Base-by-base conservation (phyloP, 75 land plant genomes). In the Sequoiadendron giganteum region DNA sequence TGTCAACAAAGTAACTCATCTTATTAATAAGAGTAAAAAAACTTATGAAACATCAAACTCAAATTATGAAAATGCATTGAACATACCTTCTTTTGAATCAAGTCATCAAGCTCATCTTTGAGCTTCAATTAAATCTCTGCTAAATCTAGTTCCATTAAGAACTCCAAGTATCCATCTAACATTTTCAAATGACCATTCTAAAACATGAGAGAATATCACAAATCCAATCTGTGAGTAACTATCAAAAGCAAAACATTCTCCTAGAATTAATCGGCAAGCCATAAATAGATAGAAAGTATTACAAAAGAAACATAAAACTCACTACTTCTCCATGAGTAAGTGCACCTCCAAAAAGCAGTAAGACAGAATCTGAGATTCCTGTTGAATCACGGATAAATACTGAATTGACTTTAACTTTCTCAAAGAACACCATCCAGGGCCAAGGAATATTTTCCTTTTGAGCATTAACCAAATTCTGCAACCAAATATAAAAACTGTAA, bases 391-490 rank as follows among this genome's bases (percentile, higher is more conserved):
- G 95, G 76, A 98, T 91, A 83, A 92, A 93, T 48, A 98, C 97
- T 56, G 90, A 88, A 76, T 93, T 94, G 42, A 95, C 96, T 89
- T 96, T 98, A 18, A 98, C 93, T 90, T 98, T 98, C 75, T 96
- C 99, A 82, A 95, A 93, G 89, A 95, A 96, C 49, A 98, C 96
- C 48, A 96, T 83, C 98, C 98, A 98, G 19, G 99, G 99, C 88
- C 89, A 94, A 11, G 93, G 93, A 86, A 96, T 92, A 49, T 92
- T 92, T 55, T 89, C 90, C 84, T 95, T 92, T 45, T 92, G 92
- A 76, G 97, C 89, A 91, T 96, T 97, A 75, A 96, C 97, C 86
- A 98, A 98, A 58, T 94, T 96, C n/a, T n/a, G n/a, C n/a, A n/a
- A n/a, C n/a, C n/a, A n/a, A n/a, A n/a, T n/a, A n/a, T n/a, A n/a